These are phyloP conservation scores for Chlorella sorokiniana DNA, from an alignment of 139 green algal genomes.

Conservation along the genomic window DNA sequence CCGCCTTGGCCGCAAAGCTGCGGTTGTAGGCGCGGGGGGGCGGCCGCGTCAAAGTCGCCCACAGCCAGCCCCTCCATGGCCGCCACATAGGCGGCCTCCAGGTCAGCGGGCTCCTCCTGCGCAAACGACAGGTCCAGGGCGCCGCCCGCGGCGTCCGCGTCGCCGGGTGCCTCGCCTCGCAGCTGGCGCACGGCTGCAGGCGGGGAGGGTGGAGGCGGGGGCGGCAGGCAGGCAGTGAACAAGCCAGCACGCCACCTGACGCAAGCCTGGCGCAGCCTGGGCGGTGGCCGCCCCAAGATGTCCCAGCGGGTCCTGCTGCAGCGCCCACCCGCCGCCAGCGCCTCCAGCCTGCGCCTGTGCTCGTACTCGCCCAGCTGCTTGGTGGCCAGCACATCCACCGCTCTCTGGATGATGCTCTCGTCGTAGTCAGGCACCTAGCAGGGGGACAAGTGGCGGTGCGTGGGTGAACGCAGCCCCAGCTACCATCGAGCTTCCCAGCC, in stretches of 20 bases:
- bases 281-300: no score
- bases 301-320: not conserved
- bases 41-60: slow-evolving; percentile 61
- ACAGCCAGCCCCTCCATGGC: slow-evolving; percentile 52
- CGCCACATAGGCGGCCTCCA: slow-evolving; percentile 53
- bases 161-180: not conserved
- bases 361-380: slow-evolving; percentile 39
- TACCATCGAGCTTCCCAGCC: no score
- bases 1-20: slow-evolving; percentile 53
- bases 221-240: not conserved
- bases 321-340: slow-evolving; percentile 20
- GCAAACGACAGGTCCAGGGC: slow-evolving; percentile 5
- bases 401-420: slow-evolving; percentile 39
- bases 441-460: no score
- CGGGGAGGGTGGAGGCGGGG: not conserved
- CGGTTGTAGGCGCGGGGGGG: slow-evolving; percentile 65
- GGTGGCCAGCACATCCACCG: slow-evolving; percentile 26
- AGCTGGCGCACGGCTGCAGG: slow-evolving; percentile 28
- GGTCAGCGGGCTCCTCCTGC: slow-evolving; percentile 36
- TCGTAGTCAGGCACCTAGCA: slow-evolving; percentile 60
- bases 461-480: no score
- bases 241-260: not conserved
- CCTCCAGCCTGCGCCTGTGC: slow-evolving; percentile 41
- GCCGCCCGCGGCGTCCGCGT: not conserved
- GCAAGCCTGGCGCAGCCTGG: not conserved